Base-by-base conservation (phyloP, 805 yeast genomes). In the Brettanomyces custersianus region DNA sequence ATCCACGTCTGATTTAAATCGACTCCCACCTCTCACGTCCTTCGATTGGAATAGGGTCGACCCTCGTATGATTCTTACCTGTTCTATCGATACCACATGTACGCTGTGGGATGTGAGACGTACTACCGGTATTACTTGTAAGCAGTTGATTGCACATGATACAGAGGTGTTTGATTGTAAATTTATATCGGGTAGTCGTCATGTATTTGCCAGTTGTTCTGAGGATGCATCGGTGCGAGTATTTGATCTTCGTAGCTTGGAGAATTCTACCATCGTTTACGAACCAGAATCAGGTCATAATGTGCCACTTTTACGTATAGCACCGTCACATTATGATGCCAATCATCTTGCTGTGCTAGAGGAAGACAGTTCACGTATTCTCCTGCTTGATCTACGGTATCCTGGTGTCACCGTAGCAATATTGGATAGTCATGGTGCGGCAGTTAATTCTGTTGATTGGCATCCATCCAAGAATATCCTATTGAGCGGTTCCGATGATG, bases 61-160 rank as follows among this genome's bases (percentile, higher is more conserved):
- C 47, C 72, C 84, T 3, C 73, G 74, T 33, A 57, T 77, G 27
- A 70, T 87, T 16, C 80, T 92, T 25, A 85, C 96, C 2, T 74
- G 90, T 42, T 79, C 92, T 16, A 84, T 90, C 9, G 98, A 92
- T 59, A 92, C 98, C 1, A 92, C 98, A 1, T 92, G 98, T 60
- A 88, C 97, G 1, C 77, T 87, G 4, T 92, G 98, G 97, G 97
- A 92, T 59, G 57, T 87, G 22, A 59, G 66, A 18, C 70, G 75
- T 29, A 72, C 78, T 17, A 60, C 65, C 31, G 77, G 72, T 3
- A 63, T 68, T 4, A 95, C 94, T 12, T 83, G 81, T 52, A 90
- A 97, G 1, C 96, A 92, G 60, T 66, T 92, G 33, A 92, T 92
- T 44, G 97, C 98, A 0, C 98, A 92, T 58, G 98, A 92, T 55